Conservation (phyloP, 2,329 filamentous ascomycete genomes). For the Penicillium glabrum region DNA sequence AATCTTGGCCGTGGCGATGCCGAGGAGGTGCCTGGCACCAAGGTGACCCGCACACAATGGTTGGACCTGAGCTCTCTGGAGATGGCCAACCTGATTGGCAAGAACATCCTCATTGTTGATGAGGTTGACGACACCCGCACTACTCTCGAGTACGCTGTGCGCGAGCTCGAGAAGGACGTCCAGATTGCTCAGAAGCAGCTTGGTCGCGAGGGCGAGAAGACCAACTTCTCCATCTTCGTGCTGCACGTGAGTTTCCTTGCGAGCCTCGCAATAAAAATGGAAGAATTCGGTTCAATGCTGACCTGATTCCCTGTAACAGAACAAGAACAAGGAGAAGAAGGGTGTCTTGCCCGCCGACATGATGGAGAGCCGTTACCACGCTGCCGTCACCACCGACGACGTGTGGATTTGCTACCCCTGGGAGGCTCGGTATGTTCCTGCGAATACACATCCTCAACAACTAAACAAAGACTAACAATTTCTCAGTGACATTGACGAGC, state of each 20-base stretch:
- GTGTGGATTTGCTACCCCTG: constrained; percentile 99
- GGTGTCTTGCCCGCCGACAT: constrained; percentile 77
- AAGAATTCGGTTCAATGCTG: not conserved
- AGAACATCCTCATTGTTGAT: constrained; percentile 88
- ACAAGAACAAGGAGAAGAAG: constrained; percentile 98
- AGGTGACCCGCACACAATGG: constrained; percentile 98
- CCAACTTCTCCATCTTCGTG: constrained; percentile 91
- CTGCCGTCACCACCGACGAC: constrained; percentile 85
- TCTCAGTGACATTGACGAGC: constrained; percentile 78
- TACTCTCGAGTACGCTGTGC: constrained; percentile 89
- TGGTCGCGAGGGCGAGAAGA: constrained; percentile 69
- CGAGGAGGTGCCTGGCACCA: constrained; percentile 80
- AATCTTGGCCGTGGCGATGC: constrained; percentile 63
- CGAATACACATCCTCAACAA: not conserved
- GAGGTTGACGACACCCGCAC: constrained; percentile 96
- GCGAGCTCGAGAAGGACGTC: constrained; percentile 93
- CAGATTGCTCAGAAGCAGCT: constrained; percentile 73
- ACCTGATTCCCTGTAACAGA: constrained; percentile 52
- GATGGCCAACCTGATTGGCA: constrained; percentile 86
- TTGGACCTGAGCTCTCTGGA: constrained; percentile 83
- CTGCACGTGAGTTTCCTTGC: constrained; percentile 68
- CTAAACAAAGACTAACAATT: constrained; percentile 21
- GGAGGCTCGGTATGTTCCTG: constrained; percentile 70
- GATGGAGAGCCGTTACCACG: constrained; percentile 73
- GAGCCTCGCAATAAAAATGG: too few relatives aligned